Base-by-base conservation (phyloP, 768 basidiomycete genomes). In the Psilocybe cubensis region DNA sequence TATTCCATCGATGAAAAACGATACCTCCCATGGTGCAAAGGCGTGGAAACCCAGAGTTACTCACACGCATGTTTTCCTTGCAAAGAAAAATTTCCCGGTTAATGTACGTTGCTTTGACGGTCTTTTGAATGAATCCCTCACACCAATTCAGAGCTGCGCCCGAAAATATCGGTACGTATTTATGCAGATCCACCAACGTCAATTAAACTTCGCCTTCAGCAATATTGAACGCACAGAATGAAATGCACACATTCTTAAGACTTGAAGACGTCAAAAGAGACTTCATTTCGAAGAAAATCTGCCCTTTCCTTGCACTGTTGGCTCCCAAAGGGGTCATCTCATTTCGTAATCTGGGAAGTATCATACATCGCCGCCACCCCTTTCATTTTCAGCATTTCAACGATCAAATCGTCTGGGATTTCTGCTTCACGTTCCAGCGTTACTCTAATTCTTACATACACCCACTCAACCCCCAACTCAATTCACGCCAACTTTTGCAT, bases 401-500 rank as follows among this genome's bases (percentile, higher is more conserved):
- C n/a, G n/a, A n/a, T n/a, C n/a, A n/a, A n/a, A n/a, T n/a, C n/a
- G n/a, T n/a, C n/a, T n/a, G n/a, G n/a, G n/a, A n/a, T n/a, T n/a
- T n/a, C n/a, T n/a, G n/a, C 14, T 14, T 33, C 14, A 14, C 14
- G 9, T 14, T 14, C 31, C 35, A 38, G 35, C 35, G 35, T 38
- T 17, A 9, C 35, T 38, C n/a, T n/a, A n/a, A n/a, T 38, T 38
- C 35, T 12, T 38, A 38, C 35, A 38, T 38, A 33, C 31, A 33
- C n/a, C n/a, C 18, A 7, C 38, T 42, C 25, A 52, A 42, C 38
- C 33, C 50, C 40, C 50, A 38, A 38, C 35, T 42, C 24, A 45
- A 54, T 47, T 47, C 28, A 52, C 35, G 12, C 35, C n/a, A n/a
- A n/a, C n/a, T 44, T 44, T 12, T 54, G n/a, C 29, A 29, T 38